Evolutionary conservation across 768 basidiomycete species (phyloP), one percentile per base, ranked within the genome.

Genomic region (Calocybe cyanea): DNA sequence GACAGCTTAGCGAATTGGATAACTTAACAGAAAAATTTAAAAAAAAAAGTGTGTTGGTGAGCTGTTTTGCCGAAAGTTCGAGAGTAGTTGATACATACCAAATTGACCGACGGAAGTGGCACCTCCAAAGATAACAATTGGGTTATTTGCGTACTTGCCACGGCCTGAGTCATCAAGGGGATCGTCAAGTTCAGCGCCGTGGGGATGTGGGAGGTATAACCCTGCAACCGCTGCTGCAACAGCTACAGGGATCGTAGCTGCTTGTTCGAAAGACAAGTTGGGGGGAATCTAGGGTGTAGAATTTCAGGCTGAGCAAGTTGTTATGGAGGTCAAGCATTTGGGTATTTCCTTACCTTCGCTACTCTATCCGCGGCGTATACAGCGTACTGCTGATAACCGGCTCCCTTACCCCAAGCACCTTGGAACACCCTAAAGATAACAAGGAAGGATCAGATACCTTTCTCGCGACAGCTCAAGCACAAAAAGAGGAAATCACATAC

Each of bases 81-180:
- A 13, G 6, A 3, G 13, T 7, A 18, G n/a, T 7, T 11, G 8
- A 3, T 6, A n/a, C 54, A 23, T 36, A 70, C 69, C 66, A 15
- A 51, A 63, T 51, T 72, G 67, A 13, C 71, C 72, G 11, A 71
- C 57, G 6, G 63, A 64, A 13, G 60, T 51, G 2, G 68, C 55
- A 7, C 71, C 72, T 21, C 70, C 72, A 2, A 71, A 19, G 11
- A 73, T 56, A 14, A 73, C 19, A 9, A 58, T 43, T 6, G 70
- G 60, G 39, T 67, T 63, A 23, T 63, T 62, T 25, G 54, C 42
- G 43, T 60, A 63, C 30, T 58, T 59, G 15, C 56, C 64, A 2
- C 58, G 56, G 1, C 62, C 66, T 18, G 56, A 64, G 19, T 53
- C 50, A 20, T 57, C 53, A 59, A 69, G 70, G 14, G 67, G 68